phyloP scores from a whole-genome alignment of 2,329 filamentous ascomycete species.

The Truncatella angustata region DNA sequence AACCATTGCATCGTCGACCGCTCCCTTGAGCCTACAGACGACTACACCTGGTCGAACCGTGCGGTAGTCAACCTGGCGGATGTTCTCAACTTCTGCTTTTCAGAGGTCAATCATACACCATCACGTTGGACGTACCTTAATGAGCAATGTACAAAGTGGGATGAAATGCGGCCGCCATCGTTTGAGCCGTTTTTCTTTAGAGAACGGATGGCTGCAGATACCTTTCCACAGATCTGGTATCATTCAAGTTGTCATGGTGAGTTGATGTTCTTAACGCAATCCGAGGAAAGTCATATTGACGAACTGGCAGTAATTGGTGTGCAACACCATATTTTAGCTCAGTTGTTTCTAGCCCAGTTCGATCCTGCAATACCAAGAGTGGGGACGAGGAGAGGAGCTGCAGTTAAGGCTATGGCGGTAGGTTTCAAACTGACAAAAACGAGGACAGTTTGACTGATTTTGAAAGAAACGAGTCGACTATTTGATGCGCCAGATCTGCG shows the following conservation, averaged over 20 bases:
- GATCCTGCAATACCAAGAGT: conserved; percentile 52
- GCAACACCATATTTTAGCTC: conserved; percentile 58
- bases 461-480: conserved; percentile 40
- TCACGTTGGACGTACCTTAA: conserved; percentile 43
- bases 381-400: conserved; percentile 35
- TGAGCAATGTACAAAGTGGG: conserved; percentile 45
- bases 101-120: conserved; percentile 32
- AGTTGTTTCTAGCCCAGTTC: conserved; percentile 55
- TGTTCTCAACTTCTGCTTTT: conserved; percentile 62
- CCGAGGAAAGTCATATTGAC: too few species aligned
- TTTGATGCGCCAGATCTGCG: conserved; percentile 53
- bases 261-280: too few species aligned
- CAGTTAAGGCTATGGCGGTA: conserved; percentile 38
- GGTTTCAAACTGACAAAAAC: conserved; percentile 15
- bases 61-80: conserved; percentile 63
- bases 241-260: conserved; percentile 52
- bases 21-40: conserved; percentile 44
- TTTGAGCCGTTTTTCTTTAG: conserved; percentile 54
- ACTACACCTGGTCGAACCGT: conserved; percentile 59
- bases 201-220: conserved; percentile 32
- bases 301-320: conserved; percentile 49
- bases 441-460: conserved; percentile 12
- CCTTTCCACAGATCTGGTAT: conserved; percentile 59
- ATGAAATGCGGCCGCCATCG: conserved; percentile 42
- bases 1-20: conserved; percentile 50